phyloP scores from a whole-genome alignment of 495 filamentous ascomycete genomes.

The Aspergillus sclerotioniger region DNA sequence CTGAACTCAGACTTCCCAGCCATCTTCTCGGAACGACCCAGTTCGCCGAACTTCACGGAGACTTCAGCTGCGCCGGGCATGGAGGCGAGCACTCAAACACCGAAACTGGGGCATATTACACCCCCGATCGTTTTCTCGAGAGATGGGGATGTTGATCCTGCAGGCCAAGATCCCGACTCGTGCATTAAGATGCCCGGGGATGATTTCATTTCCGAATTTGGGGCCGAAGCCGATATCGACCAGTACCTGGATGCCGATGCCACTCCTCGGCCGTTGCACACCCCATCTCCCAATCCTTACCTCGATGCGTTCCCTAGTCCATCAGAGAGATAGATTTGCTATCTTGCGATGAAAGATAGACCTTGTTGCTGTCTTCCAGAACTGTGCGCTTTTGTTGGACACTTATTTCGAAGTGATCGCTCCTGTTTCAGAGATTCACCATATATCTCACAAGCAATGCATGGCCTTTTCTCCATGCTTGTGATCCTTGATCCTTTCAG shows the following conservation, averaged over 20 bases:
- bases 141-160: neutral
- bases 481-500: slow-evolving; percentile 1
- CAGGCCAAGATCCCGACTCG: slow-evolving; percentile 24
- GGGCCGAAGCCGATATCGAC: slow-evolving; percentile 26
- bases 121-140: slow-evolving; percentile 28
- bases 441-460: neutral
- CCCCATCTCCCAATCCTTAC: slow-evolving; percentile 36
- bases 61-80: slow-evolving; percentile 22
- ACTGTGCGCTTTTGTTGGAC: neutral
- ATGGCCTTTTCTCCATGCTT: neutral
- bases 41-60: slow-evolving; percentile 24
- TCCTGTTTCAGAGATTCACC: too few species aligned
- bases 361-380: slow-evolving; percentile 4
- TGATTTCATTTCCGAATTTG: slow-evolving; percentile 12
- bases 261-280: slow-evolving; percentile 39
- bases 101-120: slow-evolving; percentile 33
- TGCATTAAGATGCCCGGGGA: slow-evolving; percentile 22
- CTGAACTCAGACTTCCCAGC: slow-evolving; percentile 7
- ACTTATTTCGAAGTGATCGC: neutral
- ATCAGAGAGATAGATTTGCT: slow-evolving; percentile 13
- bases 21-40: slow-evolving; percentile 9
- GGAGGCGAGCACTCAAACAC: slow-evolving; percentile 9
- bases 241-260: slow-evolving; percentile 35
- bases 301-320: slow-evolving; percentile 63
- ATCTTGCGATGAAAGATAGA: slow-evolving; percentile 14